These are phyloP conservation scores for Gossypium gossypioides DNA, from an alignment of 441 rosid species.

Conservation along the genomic window DNA sequence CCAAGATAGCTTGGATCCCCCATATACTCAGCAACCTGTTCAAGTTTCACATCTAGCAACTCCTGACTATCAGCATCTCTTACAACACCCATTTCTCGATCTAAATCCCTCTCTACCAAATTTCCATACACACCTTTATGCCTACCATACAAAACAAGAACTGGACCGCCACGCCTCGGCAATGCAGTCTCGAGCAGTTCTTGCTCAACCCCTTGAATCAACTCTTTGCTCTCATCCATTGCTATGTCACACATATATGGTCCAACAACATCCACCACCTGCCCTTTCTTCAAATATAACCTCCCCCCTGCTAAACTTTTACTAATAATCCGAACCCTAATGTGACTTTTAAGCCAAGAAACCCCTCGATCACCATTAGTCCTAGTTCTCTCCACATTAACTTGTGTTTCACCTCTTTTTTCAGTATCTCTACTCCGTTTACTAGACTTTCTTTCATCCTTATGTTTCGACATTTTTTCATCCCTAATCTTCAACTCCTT, in stretches of 20 bases:
- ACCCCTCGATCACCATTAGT: slow-evolving; percentile 17
- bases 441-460: slow-evolving; percentile 17
- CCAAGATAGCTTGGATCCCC: slow-evolving; percentile 63
- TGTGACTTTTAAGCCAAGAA: slow-evolving; percentile 63
- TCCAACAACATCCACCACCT: slow-evolving; percentile 60
- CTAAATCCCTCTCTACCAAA: slow-evolving; percentile 54
- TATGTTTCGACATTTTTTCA: background rate
- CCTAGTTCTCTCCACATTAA: slow-evolving; percentile 9
- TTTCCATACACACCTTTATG: slow-evolving; percentile 54
- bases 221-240: slow-evolving; percentile 59
- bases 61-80: slow-evolving; percentile 50
- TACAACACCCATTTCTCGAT: slow-evolving; percentile 52
- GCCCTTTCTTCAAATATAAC: slow-evolving; percentile 62
- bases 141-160: slow-evolving; percentile 52
- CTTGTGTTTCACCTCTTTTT: slow-evolving; percentile 16
- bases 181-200: slow-evolving; percentile 69
- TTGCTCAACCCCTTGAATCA: slow-evolving; percentile 65
- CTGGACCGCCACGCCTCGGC: slow-evolving; percentile 54
- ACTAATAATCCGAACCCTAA: slow-evolving; percentile 58
- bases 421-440: slow-evolving; percentile 24
- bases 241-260: slow-evolving; percentile 51
- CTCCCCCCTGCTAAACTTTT: slow-evolving; percentile 60
- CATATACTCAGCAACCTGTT: slow-evolving; percentile 71
- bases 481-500: slow-evolving; percentile 28
- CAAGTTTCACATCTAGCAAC: slow-evolving; percentile 54